Evolutionary conservation across 768 basidiomycete species (phyloP).

Genomic region (Termitomyces sp.): DNA sequence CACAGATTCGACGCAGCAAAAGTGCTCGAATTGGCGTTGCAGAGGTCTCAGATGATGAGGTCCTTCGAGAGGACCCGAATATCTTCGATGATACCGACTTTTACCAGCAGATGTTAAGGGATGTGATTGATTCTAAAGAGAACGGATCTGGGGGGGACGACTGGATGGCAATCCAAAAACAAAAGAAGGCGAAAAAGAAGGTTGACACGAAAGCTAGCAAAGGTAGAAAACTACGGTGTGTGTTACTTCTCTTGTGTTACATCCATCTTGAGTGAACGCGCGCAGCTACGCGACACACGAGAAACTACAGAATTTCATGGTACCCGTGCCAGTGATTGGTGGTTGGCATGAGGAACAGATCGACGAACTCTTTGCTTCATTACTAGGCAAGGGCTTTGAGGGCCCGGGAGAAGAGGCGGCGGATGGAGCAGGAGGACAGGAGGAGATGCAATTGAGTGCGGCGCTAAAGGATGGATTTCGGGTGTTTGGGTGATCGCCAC

Average conservation of each 20-base stretch:
- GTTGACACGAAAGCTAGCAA: slow-evolving; percentile 97
- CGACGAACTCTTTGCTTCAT: slow-evolving; percentile 87
- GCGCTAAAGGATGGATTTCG: slow-evolving; percentile 43
- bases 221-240: slow-evolving; percentile 84
- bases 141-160: slow-evolving; percentile 41
- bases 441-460: slow-evolving; percentile 27
- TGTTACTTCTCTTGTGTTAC: slow-evolving; percentile 5
- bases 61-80: slow-evolving; percentile 34
- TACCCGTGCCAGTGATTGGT: slow-evolving; percentile 65
- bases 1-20: slow-evolving; percentile 51
- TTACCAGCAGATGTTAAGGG: slow-evolving; percentile 87
- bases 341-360: slow-evolving; percentile 96
- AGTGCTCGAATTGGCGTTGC: slow-evolving; percentile 34
- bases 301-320: slow-evolving; percentile 96
- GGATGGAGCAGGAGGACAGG: slow-evolving; percentile 17
- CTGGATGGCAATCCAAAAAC: slow-evolving; percentile 62
- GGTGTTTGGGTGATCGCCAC: slow-evolving; percentile 51
- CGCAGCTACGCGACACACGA: slow-evolving; percentile 88
- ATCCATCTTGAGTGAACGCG: neutral
- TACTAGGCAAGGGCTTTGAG: slow-evolving; percentile 75
- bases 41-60: slow-evolving; percentile 28
- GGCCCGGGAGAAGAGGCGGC: slow-evolving; percentile 21
- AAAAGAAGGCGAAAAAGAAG: slow-evolving; percentile 73
- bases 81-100: slow-evolving; percentile 89
- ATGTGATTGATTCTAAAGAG: slow-evolving; percentile 76